These are phyloP conservation scores for Meyerozyma carpophila DNA, from an alignment of 1,139 yeast genomes.

Conservation along the genomic window DNA sequence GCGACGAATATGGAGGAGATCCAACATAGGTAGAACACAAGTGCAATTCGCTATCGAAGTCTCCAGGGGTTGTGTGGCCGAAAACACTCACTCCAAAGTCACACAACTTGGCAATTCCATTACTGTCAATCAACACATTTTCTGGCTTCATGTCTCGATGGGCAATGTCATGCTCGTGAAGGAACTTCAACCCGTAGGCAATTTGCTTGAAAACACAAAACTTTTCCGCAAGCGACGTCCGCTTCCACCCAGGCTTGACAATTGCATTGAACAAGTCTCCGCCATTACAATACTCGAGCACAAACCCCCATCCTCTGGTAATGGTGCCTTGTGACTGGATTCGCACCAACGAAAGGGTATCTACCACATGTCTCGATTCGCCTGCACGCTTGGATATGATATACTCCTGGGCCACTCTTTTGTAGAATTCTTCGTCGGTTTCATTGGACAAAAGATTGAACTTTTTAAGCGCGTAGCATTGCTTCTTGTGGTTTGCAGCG, in stretches of 20 bases:
- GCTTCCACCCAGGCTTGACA: slow-evolving; percentile 44
- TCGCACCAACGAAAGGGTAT: slow-evolving; percentile 50
- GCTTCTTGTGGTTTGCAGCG: slow-evolving; percentile 35
- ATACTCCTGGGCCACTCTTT: slow-evolving; percentile 59
- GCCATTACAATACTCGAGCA: slow-evolving; percentile 60
- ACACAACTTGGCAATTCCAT: slow-evolving; percentile 63
- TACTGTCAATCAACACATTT: slow-evolving; percentile 48
- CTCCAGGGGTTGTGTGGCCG: slow-evolving; percentile 54
- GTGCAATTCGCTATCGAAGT: slow-evolving; percentile 44
- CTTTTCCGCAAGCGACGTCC: slow-evolving; percentile 41
- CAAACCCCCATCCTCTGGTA: slow-evolving; percentile 73
- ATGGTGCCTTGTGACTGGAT: slow-evolving; percentile 52
- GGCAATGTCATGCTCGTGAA: slow-evolving; percentile 54
- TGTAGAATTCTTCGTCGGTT: slow-evolving; percentile 59
- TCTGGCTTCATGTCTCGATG: slow-evolving; percentile 69
- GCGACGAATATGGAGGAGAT: slow-evolving; percentile 77
- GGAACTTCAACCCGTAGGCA: slow-evolving; percentile 43
- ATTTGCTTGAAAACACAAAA: slow-evolving; percentile 61
- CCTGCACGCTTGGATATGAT: slow-evolving; percentile 51
- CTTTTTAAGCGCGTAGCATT: slow-evolving; percentile 55
- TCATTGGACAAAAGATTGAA: slow-evolving; percentile 59
- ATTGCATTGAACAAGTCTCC: slow-evolving; percentile 46
- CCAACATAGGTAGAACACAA: slow-evolving; percentile 53
- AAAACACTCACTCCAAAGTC: slow-evolving; percentile 74
- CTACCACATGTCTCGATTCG: slow-evolving; percentile 53